A percentile compares a stretch with the other conserved stretches of the same genome.
Conservation (phyloP, 2,329 filamentous ascomycete genomes). For the Cadophora luteo-olivacea region DNA sequence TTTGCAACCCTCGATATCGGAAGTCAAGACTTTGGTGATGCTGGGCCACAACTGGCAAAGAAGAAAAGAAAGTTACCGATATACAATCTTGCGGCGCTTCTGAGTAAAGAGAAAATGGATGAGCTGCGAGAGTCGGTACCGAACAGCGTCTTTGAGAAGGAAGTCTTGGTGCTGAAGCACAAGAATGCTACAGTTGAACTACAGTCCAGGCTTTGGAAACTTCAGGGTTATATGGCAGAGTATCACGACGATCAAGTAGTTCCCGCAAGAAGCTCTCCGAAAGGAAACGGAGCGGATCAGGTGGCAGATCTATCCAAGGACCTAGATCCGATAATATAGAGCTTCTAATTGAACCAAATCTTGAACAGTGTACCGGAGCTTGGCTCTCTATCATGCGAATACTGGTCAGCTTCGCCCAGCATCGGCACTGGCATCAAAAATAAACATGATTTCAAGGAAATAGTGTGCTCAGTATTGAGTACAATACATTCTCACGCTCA, state of each 20-base stretch:
- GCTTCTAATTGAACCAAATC: background rate
- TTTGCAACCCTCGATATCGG: constrained; percentile 55
- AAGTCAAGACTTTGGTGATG: constrained; percentile 13
- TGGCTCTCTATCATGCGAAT: background rate
- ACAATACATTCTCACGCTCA: background rate
- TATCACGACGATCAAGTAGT: background rate
- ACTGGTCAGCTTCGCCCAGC: background rate
- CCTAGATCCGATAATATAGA: background rate
- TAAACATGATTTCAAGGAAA: background rate
- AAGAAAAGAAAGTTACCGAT: constrained; percentile 53
- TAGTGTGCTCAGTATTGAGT: background rate
- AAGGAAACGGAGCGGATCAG: background rate
- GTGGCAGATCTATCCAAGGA: background rate
- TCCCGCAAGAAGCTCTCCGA: background rate
- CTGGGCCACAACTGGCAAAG: constrained; percentile 31
- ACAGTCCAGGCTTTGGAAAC: constrained; percentile 61
- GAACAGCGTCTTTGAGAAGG: constrained; percentile 40
- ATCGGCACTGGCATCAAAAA: background rate
- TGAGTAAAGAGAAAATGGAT: constrained; percentile 55
- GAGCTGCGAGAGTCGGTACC: constrained; percentile 46
- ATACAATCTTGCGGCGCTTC: constrained; percentile 57
- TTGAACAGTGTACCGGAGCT: background rate
- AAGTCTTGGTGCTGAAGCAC: constrained; percentile 50
- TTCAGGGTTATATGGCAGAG: constrained; percentile 59
- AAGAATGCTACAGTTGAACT: constrained; percentile 51